A percentile compares a stretch with the other conserved stretches of the same genome.
phyloP scores from a whole-genome alignment of 75 land plant species.

The Sequoiadendron giganteum region DNA sequence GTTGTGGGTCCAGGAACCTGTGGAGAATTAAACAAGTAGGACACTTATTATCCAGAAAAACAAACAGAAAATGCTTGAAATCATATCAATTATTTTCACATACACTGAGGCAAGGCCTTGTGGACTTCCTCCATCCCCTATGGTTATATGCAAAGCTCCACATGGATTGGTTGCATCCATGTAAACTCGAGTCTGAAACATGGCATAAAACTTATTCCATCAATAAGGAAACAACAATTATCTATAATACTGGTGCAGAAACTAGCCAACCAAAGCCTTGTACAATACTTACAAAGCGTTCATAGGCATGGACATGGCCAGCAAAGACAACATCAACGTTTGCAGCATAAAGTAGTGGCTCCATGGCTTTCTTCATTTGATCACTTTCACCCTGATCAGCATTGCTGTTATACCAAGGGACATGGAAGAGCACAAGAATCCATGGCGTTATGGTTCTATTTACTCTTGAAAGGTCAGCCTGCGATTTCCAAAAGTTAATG shows the following conservation, averaged over 20 bases:
- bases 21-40: not conserved
- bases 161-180: slow-evolving; percentile 43
- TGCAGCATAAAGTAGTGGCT: slow-evolving; percentile 26
- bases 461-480: slow-evolving; percentile 45
- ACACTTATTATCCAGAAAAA: not conserved
- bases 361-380: slow-evolving; percentile 43
- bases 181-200: slow-evolving; percentile 56
- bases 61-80: not conserved
- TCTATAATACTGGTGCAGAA: not conserved
- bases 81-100: not conserved
- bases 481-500: slow-evolving; percentile 18
- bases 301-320: slow-evolving; percentile 57
- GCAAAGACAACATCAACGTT: slow-evolving; percentile 34
- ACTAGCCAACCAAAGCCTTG: not conserved
- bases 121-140: slow-evolving; percentile 89
- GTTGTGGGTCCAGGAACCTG: slow-evolving; percentile 52
- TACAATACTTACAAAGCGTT: slow-evolving; percentile 37
- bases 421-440: slow-evolving; percentile 49
- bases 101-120: slow-evolving; percentile 71
- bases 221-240: not conserved
- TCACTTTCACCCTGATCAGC: slow-evolving; percentile 45
- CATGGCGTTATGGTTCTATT: slow-evolving; percentile 46
- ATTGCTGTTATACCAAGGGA: slow-evolving; percentile 59
- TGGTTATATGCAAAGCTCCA: slow-evolving; percentile 79
- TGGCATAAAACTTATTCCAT: not conserved